A percentile compares a stretch with the other conserved stretches of the same genome.
phyloP scores from a whole-genome alignment of 2,329 filamentous ascomycete genomes.

The Colletotrichum destructivum region DNA sequence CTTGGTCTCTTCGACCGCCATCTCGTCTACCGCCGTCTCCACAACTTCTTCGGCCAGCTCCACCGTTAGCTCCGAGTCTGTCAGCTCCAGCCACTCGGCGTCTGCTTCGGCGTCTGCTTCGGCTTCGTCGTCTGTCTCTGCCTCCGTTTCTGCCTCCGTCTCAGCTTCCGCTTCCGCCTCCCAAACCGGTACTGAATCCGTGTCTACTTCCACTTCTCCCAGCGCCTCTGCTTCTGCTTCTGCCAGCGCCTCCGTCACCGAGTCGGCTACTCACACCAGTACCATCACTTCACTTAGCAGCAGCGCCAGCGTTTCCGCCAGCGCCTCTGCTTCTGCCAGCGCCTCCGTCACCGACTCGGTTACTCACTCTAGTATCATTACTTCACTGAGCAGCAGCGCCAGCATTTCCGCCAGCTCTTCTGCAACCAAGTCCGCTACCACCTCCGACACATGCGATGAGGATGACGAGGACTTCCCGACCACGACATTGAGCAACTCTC shows the following conservation, averaged over 20 bases:
- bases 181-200: too few species aligned
- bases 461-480: conserved; percentile 34
- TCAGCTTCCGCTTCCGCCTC: conserved; percentile 16
- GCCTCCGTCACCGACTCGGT: conserved; percentile 22
- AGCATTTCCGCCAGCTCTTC: conserved; percentile 15
- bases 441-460: conserved; percentile 34
- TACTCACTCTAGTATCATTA: conserved; percentile 16
- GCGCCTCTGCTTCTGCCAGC: conserved; percentile 18
- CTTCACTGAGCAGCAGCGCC: conserved; percentile 11
- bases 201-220: conserved; percentile 4
- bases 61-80: conserved; percentile 21
- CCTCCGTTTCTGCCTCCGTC: conserved; percentile 1
- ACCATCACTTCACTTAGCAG: conserved; percentile 7
- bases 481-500: conserved; percentile 1
- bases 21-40: conserved; percentile 36
- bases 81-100: conserved; percentile 5
- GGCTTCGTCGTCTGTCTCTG: conserved; percentile 5
- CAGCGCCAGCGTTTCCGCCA: conserved; percentile 10
- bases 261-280: conserved; percentile 24
- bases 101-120: conserved; percentile 19
- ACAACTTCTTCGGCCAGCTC: conserved; percentile 34
- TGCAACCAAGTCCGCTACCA: conserved; percentile 28
- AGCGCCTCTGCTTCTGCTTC: conserved; percentile 20
- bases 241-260: neutral
- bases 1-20: conserved; percentile 30